Base-by-base conservation (phyloP, 768 basidiomycete species). In the Hortiboletus flavorubellus region DNA sequence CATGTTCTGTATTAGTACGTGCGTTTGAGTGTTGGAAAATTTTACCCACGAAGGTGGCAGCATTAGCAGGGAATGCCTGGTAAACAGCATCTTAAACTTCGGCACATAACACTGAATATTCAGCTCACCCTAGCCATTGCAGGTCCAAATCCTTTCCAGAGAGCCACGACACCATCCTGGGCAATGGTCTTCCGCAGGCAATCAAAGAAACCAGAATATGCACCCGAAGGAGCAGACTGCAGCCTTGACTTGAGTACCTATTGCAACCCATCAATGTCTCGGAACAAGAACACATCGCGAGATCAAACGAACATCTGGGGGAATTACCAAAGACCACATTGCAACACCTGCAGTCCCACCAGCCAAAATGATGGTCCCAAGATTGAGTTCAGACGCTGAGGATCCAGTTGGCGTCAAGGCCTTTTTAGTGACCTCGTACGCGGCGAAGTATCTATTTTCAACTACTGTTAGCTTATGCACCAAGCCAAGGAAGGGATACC, bases 301-400 rank as follows among this genome's bases (percentile, higher is more conserved):
- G 21, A 51, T 38, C 8, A 15, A 33, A 77, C 89, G 60, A 65
- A 93, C 95, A 71, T 99, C 96, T 44, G 96, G 95, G 46, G 97
- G 97, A 62, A 99, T 97, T 26, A 92, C 96, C 62, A 98, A 79
- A 16, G 90, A 78, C 97, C 97, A 99, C 97, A 99, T 98, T 37
- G 94, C 94, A 5, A 98, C 83, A 62, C 97, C 97, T 2, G 97
- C 97, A 39, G 83, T 86, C 50, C 95, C 97, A 60, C 97, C 97
- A 49, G 96, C 93, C 51, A 94, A 55, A 61, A 98, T 89, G 63
- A 98, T 82, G 16, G 90, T 88, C 33, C 89, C 80, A 29, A 99
- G 78, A 63, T 93, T 89, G 54, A 98, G 79, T 46, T 93, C 86
- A 37, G 84, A 79, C 3, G 90, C 80, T n/a, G 87, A 86, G 16